Evolutionary conservation across 164 flowering plant genomes (phyloP).

Genomic region (Berberis thunbergii): DNA sequence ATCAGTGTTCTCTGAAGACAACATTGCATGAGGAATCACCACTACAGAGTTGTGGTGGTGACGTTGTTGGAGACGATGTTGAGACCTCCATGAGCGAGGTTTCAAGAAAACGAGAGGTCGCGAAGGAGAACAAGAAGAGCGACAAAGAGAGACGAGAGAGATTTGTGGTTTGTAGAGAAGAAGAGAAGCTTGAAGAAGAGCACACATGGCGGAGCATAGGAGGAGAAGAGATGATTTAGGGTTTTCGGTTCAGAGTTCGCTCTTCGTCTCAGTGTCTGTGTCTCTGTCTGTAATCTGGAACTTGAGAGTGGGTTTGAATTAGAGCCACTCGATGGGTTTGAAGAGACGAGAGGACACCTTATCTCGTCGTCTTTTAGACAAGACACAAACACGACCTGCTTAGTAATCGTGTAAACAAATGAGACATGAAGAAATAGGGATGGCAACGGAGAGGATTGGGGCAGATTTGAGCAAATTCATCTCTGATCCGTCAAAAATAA

Average conservation of each 20-base stretch:
- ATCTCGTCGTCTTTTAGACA: too few species aligned
- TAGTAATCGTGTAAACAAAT: too few species aligned
- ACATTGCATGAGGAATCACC: constrained; percentile 8
- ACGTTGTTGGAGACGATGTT: neutral
- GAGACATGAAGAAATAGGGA: too few species aligned
- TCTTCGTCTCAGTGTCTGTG: constrained; percentile 5
- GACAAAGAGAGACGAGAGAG: constrained; percentile 9
- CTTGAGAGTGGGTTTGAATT: neutral
- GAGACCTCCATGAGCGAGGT: neutral
- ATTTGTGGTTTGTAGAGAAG: constrained; percentile 28
- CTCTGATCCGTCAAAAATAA: too few species aligned
- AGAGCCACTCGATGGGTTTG: neutral
- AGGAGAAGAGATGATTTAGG: constrained; percentile 11
- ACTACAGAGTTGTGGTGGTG: neutral
- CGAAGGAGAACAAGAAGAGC: neutral
- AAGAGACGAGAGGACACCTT: neutral
- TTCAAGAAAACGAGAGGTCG: constrained; percentile 1
- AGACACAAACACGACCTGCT: too few species aligned
- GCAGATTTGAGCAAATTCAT: too few species aligned
- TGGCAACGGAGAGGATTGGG: too few species aligned
- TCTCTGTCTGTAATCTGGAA: neutral
- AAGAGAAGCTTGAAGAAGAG: constrained; percentile 61
- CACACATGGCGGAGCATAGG: constrained; percentile 19
- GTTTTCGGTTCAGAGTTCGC: constrained; percentile 2
- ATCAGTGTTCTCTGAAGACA: constrained; percentile 9